A percentile compares a stretch with the other conserved stretches of the same genome.
Conservation (phyloP, 768 basidiomycete species). For the Infundibulicybe gibba region DNA sequence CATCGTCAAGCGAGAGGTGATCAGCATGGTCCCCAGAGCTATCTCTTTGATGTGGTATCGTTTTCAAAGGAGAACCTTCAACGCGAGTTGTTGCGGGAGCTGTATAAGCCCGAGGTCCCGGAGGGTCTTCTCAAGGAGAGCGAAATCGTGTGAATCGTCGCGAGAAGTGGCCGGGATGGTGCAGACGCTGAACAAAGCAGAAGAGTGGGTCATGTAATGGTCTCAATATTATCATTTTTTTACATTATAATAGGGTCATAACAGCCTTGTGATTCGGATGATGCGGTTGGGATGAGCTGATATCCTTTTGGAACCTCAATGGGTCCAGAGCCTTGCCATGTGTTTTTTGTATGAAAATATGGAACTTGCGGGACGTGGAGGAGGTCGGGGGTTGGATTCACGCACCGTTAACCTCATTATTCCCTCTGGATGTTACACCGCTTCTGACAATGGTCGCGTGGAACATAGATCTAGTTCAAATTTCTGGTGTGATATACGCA, state of each 20-base stretch:
- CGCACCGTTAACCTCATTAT: too few species aligned
- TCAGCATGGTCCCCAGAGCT: constrained; percentile 98
- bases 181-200: constrained; percentile 91
- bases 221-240: constrained; percentile 7
- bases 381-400: too few species aligned
- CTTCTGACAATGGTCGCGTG: too few species aligned
- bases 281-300: too few species aligned
- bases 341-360: too few species aligned
- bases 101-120: constrained; percentile 95
- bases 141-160: constrained; percentile 85
- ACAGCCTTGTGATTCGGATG: constrained; percentile 45
- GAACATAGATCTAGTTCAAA: too few species aligned
- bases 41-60: constrained; percentile 87
- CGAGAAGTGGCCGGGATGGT: constrained; percentile 96
- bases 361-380: too few species aligned
- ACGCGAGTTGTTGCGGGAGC: constrained; percentile 87
- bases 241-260: constrained; percentile 44
- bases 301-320: too few species aligned
- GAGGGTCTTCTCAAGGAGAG: constrained; percentile 95
- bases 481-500: too few species aligned
- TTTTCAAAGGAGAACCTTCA: constrained; percentile 94
- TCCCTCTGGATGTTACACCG: too few species aligned
- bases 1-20: constrained; percentile 98
- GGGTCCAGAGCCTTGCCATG: too few species aligned
- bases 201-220: constrained; percentile 74